A percentile compares a stretch with the other conserved stretches of the same genome.
Conservation (phyloP, 441 rosid genomes). For the Adansonia gregorii region DNA sequence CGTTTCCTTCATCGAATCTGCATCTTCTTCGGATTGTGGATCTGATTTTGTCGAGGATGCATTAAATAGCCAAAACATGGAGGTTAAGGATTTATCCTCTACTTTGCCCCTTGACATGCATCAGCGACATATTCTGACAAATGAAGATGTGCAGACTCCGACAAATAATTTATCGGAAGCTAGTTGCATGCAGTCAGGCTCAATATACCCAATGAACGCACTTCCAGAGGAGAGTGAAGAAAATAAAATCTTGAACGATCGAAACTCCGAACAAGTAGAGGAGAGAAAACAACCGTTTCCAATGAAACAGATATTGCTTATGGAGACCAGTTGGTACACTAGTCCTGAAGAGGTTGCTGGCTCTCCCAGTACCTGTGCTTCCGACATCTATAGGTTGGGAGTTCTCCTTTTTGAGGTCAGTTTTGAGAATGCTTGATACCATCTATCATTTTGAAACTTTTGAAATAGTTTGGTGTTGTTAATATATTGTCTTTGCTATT, state of each 20-base stretch:
- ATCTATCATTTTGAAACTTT: conserved; percentile 9
- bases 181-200: conserved; percentile 61
- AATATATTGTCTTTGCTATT: conserved; percentile 19
- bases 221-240: conserved; percentile 45
- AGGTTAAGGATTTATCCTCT: conserved; percentile 44
- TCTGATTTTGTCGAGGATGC: conserved; percentile 86
- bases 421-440: conserved; percentile 6
- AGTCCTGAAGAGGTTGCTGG: conserved; percentile 88
- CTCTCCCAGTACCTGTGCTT: conserved; percentile 67
- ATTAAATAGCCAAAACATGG: conserved; percentile 50
- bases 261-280: conserved; percentile 49
- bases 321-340: conserved; percentile 87
- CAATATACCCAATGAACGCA: conserved; percentile 37
- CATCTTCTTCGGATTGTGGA: conserved; percentile 94
- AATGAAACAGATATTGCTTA: conserved; percentile 79
- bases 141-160: conserved; percentile 46
- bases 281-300: conserved; percentile 79
- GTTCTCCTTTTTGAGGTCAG: conserved; percentile 94
- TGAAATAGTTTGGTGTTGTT: not conserved
- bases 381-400: conserved; percentile 86
- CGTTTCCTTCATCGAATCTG: conserved; percentile 91
- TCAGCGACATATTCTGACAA: conserved; percentile 40
- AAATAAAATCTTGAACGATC: conserved; percentile 44
- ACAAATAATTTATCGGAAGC: conserved; percentile 55
- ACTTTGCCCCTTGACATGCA: conserved; percentile 47